Percentiles rank a stretch among this genome's conserved stretches.
phyloP scores from a whole-genome alignment of 2,329 filamentous ascomycete genomes.

The Aspergillus pseudoglaucus region DNA sequence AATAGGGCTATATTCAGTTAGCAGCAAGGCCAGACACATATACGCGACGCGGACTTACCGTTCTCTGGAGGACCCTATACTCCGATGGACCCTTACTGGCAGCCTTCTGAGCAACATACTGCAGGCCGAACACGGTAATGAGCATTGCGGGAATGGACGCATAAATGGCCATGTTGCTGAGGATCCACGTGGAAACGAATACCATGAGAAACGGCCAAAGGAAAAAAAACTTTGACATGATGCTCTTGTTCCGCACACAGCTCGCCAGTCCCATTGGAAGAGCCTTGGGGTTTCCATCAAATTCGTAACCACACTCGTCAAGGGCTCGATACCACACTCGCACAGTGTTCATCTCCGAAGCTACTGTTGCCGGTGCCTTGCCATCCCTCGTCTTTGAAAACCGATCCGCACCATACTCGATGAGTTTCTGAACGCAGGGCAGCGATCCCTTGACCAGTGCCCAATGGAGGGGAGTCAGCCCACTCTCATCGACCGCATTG shows the following conservation, averaged over 20 bases:
- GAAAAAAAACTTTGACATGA: conserved; percentile 82
- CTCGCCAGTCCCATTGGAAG: conserved; percentile 68
- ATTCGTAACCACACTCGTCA: conserved; percentile 74
- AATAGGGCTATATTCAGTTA: conserved; percentile 61
- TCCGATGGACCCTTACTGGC: conserved; percentile 77
- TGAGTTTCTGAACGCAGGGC: conserved; percentile 82
- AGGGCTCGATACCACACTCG: conserved; percentile 77
- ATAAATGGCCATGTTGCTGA: conserved; percentile 69
- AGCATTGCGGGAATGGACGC: conserved; percentile 67
- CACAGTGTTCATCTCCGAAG: conserved; percentile 81
- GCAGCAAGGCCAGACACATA: not conserved
- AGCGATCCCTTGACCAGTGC: conserved; percentile 88
- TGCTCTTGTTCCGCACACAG: conserved; percentile 66
- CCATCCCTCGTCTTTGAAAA: conserved; percentile 84
- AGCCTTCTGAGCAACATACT: conserved; percentile 70
- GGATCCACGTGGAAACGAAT: conserved; percentile 61
- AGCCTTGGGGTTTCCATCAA: conserved; percentile 64
- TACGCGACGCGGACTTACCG: conserved; percentile 47
- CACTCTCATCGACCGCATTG: conserved; percentile 81
- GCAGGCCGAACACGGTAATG: conserved; percentile 58
- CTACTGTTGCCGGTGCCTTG: conserved; percentile 81
- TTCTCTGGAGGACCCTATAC: conserved; percentile 85
- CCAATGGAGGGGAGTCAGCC: conserved; percentile 94
- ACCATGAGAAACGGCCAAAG: conserved; percentile 78
- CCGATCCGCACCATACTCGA: conserved; percentile 92